Base-by-base conservation (phyloP, 2,329 filamentous ascomycete genomes). In the Geosmithia flava region DNA sequence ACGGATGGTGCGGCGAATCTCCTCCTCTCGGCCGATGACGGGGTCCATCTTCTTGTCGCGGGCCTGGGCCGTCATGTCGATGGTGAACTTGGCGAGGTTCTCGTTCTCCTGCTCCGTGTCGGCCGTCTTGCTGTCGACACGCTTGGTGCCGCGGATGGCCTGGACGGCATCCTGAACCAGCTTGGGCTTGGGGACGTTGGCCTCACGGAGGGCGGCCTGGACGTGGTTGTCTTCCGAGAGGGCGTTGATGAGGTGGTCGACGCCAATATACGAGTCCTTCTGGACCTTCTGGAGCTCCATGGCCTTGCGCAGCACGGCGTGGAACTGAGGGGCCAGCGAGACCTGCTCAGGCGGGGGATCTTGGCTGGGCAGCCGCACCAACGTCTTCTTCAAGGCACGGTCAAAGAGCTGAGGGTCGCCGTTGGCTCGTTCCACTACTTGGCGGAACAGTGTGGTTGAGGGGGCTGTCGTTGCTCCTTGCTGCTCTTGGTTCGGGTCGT, bases 31-130 rank as follows among this genome's bases (percentile, higher is more conserved):
- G 42, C 91, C 91, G 67, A 97, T 97, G 63, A 97, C 91, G 2
- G 91, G 91, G 63, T 97, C 91, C 50, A 97, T 90, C 69, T 97
- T 97, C 63, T 94, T 94, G 70, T 98, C 93, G 63, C 90, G 78
- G 51, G 93, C 93, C 82, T 96, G 83, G 46, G 87, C 77, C 11
- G 93, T 98, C 89, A 98, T 95, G 67, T 98, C 93, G 59, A 97
- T 93, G 49, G 93, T 97, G 68, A 96, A 98, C 61, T 97, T 98
- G 71, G 90, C 87, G 51, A 98, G 73, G 62, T 95, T 96, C 68
- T 98, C 93, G 59, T 90, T 87, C 59, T 96, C 91, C 59, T 85
- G 76, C 66, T 97, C 93, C 0, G 84, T 82, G 67, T 98, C 93
- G 48, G 93, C 93, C 3, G 87, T 95, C 72, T 95, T 95, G 51